Base-by-base conservation (phyloP, 805 yeast species). In the Yamadazyma takamatsuzukensis region DNA sequence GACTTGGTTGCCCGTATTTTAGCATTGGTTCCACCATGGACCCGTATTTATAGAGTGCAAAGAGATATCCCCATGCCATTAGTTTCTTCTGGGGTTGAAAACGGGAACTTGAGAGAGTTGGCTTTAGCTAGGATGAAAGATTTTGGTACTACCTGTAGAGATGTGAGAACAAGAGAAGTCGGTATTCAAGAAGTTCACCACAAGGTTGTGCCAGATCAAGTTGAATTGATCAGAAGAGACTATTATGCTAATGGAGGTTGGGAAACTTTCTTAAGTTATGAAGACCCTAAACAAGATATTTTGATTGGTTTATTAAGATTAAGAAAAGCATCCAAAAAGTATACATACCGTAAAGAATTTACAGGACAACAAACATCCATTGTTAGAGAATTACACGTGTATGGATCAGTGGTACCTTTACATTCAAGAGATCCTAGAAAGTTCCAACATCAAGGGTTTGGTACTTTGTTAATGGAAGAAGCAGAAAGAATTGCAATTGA, bases 31-130 rank as follows among this genome's bases (percentile, higher is more conserved):
- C 98, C 98, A 16, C 98, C 98, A 3, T 93, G 98, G 98, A 93
- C 98, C 3, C 80, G 98, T 64, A 93, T 93, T 48, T 93, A 93
- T 59, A 80, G 98, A 59, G 98, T 93, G 15, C 98, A 93, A 64
- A 76, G 98, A 68, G 98, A 93, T 71, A 93, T 93, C 36, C 98
- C 98, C 13, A 93, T 93, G 98, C 98, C 98, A 0, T 70, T 93
- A 47, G 98, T 93, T 26, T 84, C 96, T 0, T 83, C 96, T 1
- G 98, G 98, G 50, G 98, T 93, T 25, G 98, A 93, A 49, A 93
- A 93, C 59, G 98, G 98, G 49, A 93, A 93, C 53, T 71, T 93
- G 53, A 74, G 98, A 54, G 98, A 93, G 59, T 69, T 93, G 45
- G 97, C 98, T 0, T 68, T 93, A 31, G 96, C 96, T 1, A 77